A percentile compares a stretch with the other conserved stretches of the same genome.
phyloP scores from a whole-genome alignment of 176 grass and related monocot species.

The Thalia dealbata region DNA sequence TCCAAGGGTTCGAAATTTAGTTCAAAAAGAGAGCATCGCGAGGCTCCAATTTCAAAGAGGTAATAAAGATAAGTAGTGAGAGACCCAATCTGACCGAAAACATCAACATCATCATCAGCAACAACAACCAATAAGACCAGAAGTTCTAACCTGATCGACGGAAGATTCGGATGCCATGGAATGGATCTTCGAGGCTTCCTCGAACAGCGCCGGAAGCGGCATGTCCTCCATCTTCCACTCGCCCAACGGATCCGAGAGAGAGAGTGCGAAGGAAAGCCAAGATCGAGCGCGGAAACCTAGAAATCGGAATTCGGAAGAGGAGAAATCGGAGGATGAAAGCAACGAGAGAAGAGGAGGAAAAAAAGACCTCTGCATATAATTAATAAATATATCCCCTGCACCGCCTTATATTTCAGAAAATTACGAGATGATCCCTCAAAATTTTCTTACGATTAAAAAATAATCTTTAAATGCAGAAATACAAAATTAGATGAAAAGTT shows the following conservation, averaged over 20 bases:
- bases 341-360: background rate
- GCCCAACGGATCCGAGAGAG: background rate
- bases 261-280: background rate
- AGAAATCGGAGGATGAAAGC: background rate
- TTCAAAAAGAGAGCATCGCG: background rate
- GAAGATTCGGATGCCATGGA: conserved; percentile 50
- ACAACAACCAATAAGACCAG: background rate
- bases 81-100: background rate
- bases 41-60: background rate
- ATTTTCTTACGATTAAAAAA: too few relatives aligned
- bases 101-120: background rate
- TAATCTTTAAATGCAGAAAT: too few relatives aligned
- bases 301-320: background rate
- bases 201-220: conserved; percentile 64
- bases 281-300: background rate
- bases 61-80: background rate
- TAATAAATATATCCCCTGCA: too few relatives aligned
- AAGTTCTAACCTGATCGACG: conserved; percentile 42
- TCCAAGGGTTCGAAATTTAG: background rate
- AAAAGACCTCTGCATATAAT: too few relatives aligned
- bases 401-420: too few relatives aligned
- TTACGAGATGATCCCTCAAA: too few relatives aligned
- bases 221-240: conserved; percentile 37
- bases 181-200: conserved; percentile 61
- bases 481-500: too few relatives aligned